These are phyloP conservation scores for Austroboletus rostrupii DNA, from an alignment of 1,284 basidiomycete species.

Conservation along the genomic window DNA sequence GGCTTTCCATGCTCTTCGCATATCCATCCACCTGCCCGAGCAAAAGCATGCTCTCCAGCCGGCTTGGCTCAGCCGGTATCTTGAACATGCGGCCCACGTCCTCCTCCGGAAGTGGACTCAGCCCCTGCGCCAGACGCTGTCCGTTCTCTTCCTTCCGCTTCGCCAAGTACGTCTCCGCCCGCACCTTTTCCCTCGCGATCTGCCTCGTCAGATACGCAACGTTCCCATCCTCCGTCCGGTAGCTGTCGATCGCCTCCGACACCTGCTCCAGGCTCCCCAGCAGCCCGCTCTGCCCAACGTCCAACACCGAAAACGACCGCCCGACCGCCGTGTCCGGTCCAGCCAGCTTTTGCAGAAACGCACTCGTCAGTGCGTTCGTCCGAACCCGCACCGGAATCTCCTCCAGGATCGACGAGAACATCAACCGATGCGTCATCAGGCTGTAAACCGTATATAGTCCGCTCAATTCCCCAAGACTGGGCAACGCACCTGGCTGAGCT, in stretches of 20 bases:
- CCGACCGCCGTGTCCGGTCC: conserved; percentile 41
- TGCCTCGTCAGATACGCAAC: conserved; percentile 90
- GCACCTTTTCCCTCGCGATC: conserved; percentile 83
- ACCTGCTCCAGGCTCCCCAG: conserved; percentile 76
- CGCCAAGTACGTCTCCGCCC: conserved; percentile 76
- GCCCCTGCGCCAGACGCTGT: conserved; percentile 76
- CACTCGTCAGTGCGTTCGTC: conserved; percentile 80
- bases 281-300: conserved; percentile 58
- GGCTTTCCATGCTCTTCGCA: conserved; percentile 71
- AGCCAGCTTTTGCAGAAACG: conserved; percentile 77
- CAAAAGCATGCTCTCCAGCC: conserved; percentile 84
- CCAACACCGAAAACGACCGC: conserved; percentile 56
- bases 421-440: conserved; percentile 82
- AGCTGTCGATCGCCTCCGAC: conserved; percentile 80
- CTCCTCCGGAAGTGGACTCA: conserved; percentile 85
- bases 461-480: background rate
- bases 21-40: conserved; percentile 87
- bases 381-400: conserved; percentile 89
- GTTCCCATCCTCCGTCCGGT: conserved; percentile 90
- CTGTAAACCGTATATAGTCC: conserved; percentile 40
- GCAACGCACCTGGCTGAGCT: conserved; percentile 70
- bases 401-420: conserved; percentile 86
- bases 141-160: conserved; percentile 92
- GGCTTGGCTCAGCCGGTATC: conserved; percentile 85
- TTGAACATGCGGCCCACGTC: conserved; percentile 82